Base-by-base conservation (phyloP, 352 stramenopile species). In the Pythium vanterpoolii region DNA sequence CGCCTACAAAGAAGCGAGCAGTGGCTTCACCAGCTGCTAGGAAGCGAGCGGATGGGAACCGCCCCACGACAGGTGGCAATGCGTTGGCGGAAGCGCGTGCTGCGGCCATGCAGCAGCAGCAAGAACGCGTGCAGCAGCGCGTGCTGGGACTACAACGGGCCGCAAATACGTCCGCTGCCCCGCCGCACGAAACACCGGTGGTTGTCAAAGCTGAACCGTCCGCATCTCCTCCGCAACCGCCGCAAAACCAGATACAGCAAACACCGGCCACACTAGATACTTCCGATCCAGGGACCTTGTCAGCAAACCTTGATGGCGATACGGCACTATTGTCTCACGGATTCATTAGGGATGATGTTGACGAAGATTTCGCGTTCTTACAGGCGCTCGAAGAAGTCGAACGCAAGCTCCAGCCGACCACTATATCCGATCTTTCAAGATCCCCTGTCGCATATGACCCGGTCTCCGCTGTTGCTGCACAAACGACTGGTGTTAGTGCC, bases 341-440 rank as follows among this genome's bases (percentile, higher is more conserved):
- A 38, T 89, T 87, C 42, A 88, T 89, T 51, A 62, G 63, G 23
- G 76, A 91, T 40, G 77, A 87, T 33, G 59, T 73, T 28, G 74
- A 87, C 27, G 79, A 91, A 64, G 82, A 91, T 50, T 46, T 85
- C 28, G 67, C 76, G 16, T 91, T 89, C 64, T 62, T 85, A 19
- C 56, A 83, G 59, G 82, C 79, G 0, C 71, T 91, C 26, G 82
- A 91, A 49, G 70, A 87, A 38, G 77, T 86, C 9, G 82, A 91
- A 51, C 71, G 52, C 24, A 79, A 74, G 30, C 60, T 91, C 16
- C 54, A 63, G 28, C 48, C 53, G 14, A 36, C 28, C 9, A 55
- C 33, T 7, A 55, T 55, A 9, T 55, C 27, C 4, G 34, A 18
- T 16, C 13, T 23, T n/a, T n/a, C n/a, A n/a, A n/a, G 34, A 18